Evolutionary conservation across 495 filamentous ascomycete species (phyloP).

Genomic region (Jackrogersella minutella): DNA sequence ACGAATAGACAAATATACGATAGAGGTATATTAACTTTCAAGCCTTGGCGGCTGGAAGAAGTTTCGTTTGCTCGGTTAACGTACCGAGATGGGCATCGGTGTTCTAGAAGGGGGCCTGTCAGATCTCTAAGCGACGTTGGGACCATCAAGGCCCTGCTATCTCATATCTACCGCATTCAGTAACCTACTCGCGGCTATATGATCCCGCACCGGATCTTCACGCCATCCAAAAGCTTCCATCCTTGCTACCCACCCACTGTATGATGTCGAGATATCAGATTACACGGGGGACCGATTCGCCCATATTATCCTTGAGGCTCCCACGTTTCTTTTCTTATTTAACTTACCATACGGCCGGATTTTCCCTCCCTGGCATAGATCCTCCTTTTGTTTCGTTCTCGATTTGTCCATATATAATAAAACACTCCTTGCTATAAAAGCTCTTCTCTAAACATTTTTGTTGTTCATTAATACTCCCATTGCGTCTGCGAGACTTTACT

Average conservation of each 20-base stretch:
- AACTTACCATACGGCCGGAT: constrained; percentile 10
- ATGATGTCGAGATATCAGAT: constrained; percentile 26
- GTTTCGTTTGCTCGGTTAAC: constrained; percentile 28
- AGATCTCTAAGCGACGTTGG: constrained; percentile 21
- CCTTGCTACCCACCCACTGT: not conserved
- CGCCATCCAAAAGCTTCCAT: not conserved
- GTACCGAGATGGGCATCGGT: constrained; percentile 26
- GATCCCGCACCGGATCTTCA: constrained; percentile 13
- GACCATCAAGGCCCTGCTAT: not conserved
- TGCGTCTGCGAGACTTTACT: not conserved
- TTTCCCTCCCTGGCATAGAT: not conserved
- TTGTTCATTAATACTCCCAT: not conserved
- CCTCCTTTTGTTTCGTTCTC: not conserved
- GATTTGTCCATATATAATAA: not conserved
- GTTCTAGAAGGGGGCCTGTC: constrained; percentile 36
- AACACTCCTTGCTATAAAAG: not conserved
- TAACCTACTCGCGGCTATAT: constrained; percentile 36
- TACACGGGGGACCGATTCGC: constrained; percentile 2
- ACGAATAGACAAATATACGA: not conserved
- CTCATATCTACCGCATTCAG: constrained; percentile 30
- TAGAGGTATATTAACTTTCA: not conserved
- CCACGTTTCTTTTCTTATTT: constrained; percentile 1
- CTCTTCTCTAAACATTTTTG: constrained; percentile 5
- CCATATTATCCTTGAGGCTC: constrained; percentile 22
- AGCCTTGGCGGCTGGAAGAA: constrained; percentile 6